Conservation (phyloP, 1,139 yeast species). For the Geotrichum cucujoidarum region DNA sequence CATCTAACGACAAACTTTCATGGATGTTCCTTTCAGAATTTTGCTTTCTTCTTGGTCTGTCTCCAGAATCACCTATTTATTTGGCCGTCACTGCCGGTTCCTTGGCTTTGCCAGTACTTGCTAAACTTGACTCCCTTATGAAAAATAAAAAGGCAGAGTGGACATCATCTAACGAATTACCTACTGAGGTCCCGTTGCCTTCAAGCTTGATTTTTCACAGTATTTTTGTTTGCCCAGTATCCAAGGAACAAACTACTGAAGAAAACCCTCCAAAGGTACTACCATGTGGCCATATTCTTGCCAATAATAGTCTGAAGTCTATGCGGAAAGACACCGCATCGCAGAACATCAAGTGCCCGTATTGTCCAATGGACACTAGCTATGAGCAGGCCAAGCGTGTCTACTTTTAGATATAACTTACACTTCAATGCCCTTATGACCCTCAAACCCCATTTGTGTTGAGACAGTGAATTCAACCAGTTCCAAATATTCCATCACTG, state of each 20-base stretch:
- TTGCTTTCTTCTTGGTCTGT: constrained; percentile 57
- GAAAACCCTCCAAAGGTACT: constrained; percentile 57
- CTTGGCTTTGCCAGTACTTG: constrained; percentile 64
- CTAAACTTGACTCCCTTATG: constrained; percentile 55
- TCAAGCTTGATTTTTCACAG: constrained; percentile 60
- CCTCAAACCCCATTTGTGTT: too few species aligned
- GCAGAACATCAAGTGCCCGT: constrained; percentile 57
- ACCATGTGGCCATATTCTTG: constrained; percentile 61
- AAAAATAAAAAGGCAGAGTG: constrained; percentile 49
- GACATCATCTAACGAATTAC: constrained; percentile 54
- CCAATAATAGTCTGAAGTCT: constrained; percentile 46
- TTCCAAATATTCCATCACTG: constrained; percentile 38
- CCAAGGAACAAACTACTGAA: constrained; percentile 71
- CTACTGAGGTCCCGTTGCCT: constrained; percentile 57
- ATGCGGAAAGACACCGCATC: constrained; percentile 36
- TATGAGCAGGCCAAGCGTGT: constrained; percentile 30
- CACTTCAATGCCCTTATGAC: too few species aligned
- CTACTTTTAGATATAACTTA: constrained; percentile 28
- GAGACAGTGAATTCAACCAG: neutral
- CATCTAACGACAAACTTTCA: constrained; percentile 44
- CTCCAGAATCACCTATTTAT: constrained; percentile 68
- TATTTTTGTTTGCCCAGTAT: constrained; percentile 84
- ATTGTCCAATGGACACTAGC: constrained; percentile 49
- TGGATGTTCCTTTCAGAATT: constrained; percentile 60
- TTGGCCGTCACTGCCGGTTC: constrained; percentile 65